phyloP scores from a whole-genome alignment of 2,329 filamentous ascomycete species.

The Dryadomyces quercivorus region DNA sequence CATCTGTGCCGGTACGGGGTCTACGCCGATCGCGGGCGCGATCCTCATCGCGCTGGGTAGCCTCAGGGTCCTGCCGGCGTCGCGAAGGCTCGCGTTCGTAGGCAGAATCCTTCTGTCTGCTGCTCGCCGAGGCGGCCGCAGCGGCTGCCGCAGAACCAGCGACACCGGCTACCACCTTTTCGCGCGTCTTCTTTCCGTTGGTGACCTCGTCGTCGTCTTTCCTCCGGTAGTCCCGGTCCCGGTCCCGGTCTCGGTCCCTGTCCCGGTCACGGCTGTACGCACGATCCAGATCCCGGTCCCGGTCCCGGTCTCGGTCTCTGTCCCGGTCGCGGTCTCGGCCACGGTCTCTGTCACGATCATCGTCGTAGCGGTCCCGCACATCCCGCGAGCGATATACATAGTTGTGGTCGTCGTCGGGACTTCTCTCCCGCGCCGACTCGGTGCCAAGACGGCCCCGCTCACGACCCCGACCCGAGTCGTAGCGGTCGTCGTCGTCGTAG shows the following conservation, averaged over 20 bases:
- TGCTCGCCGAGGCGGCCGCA: conserved; percentile 29
- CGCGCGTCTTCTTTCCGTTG: conserved; percentile 26
- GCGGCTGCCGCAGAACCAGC: conserved; percentile 36
- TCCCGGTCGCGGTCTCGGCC: conserved; percentile 2
- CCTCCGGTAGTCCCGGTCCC: conserved; percentile 15
- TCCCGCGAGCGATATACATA: conserved; percentile 9
- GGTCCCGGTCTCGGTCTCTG: background rate
- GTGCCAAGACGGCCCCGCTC: conserved; percentile 6
- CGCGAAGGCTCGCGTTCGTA: background rate
- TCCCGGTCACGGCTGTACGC: background rate
- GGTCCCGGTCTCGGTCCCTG: conserved; percentile 1
- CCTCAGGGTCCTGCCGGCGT: background rate
- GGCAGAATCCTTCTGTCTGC: conserved; percentile 8
- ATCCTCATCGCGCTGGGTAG: background rate
- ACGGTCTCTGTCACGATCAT: conserved; percentile 6
- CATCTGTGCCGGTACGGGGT: background rate
- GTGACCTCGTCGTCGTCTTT: conserved; percentile 16
- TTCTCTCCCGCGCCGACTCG: conserved; percentile 4
- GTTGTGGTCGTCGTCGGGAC: conserved; percentile 9
- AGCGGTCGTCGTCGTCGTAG: background rate
- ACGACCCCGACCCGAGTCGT: background rate
- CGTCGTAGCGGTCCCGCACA: conserved; percentile 1
- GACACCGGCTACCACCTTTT: conserved; percentile 35
- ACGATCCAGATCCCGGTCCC: conserved; percentile 12
- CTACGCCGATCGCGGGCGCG: background rate